phyloP scores from a whole-genome alignment of 352 stramenopile genomes.

The Phytophthora brassicae region DNA sequence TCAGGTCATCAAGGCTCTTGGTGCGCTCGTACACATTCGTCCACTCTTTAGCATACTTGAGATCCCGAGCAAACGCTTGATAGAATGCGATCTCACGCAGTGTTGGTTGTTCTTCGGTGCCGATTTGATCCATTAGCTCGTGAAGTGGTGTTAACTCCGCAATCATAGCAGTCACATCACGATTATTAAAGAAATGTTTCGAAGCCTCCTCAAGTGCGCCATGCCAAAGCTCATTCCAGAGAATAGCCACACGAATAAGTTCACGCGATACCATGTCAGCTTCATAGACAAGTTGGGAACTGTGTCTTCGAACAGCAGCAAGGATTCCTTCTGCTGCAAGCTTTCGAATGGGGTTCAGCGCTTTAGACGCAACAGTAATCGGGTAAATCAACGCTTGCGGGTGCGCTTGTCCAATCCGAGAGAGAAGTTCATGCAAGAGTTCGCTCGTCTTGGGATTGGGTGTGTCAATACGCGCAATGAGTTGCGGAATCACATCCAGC shows the following conservation, averaged over 20 bases:
- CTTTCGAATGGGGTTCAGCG: slow-evolving; percentile 89
- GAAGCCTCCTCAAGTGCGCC: slow-evolving; percentile 97
- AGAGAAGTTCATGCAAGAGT: slow-evolving; percentile 85
- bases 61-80: slow-evolving; percentile 93
- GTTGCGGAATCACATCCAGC: slow-evolving; percentile 98
- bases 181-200: slow-evolving; percentile 97
- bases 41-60: slow-evolving; percentile 87
- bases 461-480: slow-evolving; percentile 93
- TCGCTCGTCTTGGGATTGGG: slow-evolving; percentile 80
- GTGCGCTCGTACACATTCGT: slow-evolving; percentile 79
- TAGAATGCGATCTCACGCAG: slow-evolving; percentile 85
- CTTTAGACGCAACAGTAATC: slow-evolving; percentile 97
- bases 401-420: slow-evolving; percentile 93
- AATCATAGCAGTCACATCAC: slow-evolving; percentile 97
- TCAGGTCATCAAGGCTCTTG: slow-evolving; percentile 80
- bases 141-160: slow-evolving; percentile 95
- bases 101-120: slow-evolving; percentile 65
- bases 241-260: slow-evolving; percentile 98
- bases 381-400: slow-evolving; percentile 99
- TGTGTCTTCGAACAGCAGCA: slow-evolving; percentile 93
- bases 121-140: slow-evolving; percentile 81
- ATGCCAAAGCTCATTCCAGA: slow-evolving; percentile 99
- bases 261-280: slow-evolving; percentile 95
- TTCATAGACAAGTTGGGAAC: slow-evolving; percentile 96
- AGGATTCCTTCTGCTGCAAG: slow-evolving; percentile 95